These are phyloP conservation scores for Plasmopara muralis DNA, from an alignment of 352 stramenopile species.

Conservation along the genomic window DNA sequence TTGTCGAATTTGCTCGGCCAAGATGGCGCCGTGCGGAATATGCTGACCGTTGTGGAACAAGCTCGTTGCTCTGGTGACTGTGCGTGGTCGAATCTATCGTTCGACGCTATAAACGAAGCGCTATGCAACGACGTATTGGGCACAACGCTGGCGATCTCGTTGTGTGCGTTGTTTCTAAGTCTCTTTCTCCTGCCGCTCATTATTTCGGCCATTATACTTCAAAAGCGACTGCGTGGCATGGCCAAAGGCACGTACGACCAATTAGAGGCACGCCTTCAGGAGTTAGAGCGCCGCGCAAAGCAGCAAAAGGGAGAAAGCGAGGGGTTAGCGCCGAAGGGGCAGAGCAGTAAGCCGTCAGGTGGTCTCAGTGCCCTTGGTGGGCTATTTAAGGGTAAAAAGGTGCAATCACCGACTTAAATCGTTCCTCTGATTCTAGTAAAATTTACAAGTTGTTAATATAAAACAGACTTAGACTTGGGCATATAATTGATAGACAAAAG, in stretches of 20 bases:
- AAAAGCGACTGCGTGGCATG: constrained; percentile 70
- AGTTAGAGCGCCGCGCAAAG: constrained; percentile 58
- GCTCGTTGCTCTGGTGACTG: constrained; percentile 71
- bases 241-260: constrained; percentile 80
- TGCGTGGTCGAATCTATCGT: constrained; percentile 76
- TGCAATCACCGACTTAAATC: constrained; percentile 9
- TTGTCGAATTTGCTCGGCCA: constrained; percentile 35
- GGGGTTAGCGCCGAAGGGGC: constrained; percentile 9
- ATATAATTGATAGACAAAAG: too few species aligned
- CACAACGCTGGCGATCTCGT: constrained; percentile 68
- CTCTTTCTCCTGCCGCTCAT: constrained; percentile 74
- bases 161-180: constrained; percentile 70
- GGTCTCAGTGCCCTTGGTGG: constrained; percentile 20
- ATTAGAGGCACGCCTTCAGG: constrained; percentile 58
- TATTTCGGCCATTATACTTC: constrained; percentile 56
- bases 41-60: constrained; percentile 56
- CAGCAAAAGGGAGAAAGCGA: constrained; percentile 25
- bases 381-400: constrained; percentile 28
- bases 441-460: too few species aligned
- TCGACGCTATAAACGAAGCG: constrained; percentile 66
- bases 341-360: constrained; percentile 1
- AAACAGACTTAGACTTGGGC: too few species aligned
- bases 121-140: constrained; percentile 71
- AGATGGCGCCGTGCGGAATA: constrained; percentile 34
- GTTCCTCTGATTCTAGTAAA: neutral